Percentiles rank a stretch among this genome's conserved stretches.
phyloP scores from a whole-genome alignment of 2,329 filamentous ascomycete genomes.

The Sordariomycetes sp. region DNA sequence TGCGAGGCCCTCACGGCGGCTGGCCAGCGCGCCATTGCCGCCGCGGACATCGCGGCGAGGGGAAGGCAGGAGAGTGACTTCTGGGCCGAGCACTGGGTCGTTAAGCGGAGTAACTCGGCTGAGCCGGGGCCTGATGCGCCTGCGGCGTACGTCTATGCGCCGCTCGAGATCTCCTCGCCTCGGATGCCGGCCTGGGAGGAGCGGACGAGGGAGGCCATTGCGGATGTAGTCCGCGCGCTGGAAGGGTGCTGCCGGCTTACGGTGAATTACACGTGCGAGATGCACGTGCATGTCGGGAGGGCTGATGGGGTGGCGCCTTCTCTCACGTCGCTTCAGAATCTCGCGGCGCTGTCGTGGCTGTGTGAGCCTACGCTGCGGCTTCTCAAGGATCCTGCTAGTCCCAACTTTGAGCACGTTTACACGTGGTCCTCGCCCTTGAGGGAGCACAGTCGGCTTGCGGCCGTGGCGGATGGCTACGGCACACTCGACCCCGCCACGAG shows the following conservation, averaged over 20 bases:
- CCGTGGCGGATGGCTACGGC: background rate
- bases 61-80: slow-evolving; percentile 15
- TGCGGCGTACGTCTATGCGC: slow-evolving; percentile 16
- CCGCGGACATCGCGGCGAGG: slow-evolving; percentile 11
- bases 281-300: slow-evolving; percentile 24
- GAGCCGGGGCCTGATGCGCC: slow-evolving; percentile 13
- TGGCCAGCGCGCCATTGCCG: slow-evolving; percentile 13
- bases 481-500: background rate
- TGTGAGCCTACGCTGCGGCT: slow-evolving; percentile 20
- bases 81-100: slow-evolving; percentile 23
- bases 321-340: slow-evolving; percentile 18
- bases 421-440: slow-evolving; percentile 18
- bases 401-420: slow-evolving; percentile 20
- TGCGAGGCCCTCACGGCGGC: slow-evolving; percentile 11
- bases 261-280: slow-evolving; percentile 22
- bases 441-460: slow-evolving; percentile 6
- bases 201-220: slow-evolving; percentile 9
- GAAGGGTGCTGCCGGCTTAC: slow-evolving; percentile 12
- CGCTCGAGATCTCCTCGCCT: slow-evolving; percentile 23
- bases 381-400: slow-evolving; percentile 21
- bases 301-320: slow-evolving; percentile 16
- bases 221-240: slow-evolving; percentile 13
- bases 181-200: slow-evolving; percentile 14
- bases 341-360: slow-evolving; percentile 21
- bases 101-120: slow-evolving; percentile 26